Percentiles rank a stretch among this genome's conserved stretches.
These are phyloP conservation scores for Boletus sp. DNA, from an alignment of 768 basidiomycete genomes.

Conservation along the genomic window DNA sequence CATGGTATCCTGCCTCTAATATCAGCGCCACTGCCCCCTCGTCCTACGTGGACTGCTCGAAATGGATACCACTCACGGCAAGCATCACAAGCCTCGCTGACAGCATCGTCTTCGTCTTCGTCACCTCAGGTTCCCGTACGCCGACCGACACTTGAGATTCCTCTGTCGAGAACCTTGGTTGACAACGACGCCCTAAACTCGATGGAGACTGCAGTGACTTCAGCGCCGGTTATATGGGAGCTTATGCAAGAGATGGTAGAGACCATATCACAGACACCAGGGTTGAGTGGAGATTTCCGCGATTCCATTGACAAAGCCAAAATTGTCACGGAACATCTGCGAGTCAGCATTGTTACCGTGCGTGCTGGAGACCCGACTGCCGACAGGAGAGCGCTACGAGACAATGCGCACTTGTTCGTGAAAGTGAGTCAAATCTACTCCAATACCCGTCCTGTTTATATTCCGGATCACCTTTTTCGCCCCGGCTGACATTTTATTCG, in stretches of 20 bases:
- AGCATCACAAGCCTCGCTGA: conserved; percentile 41
- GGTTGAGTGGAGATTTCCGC: conserved; percentile 41
- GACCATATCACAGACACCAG: conserved; percentile 48
- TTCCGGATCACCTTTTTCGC: neutral
- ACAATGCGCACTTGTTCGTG: conserved; percentile 76
- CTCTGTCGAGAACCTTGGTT: conserved; percentile 59
- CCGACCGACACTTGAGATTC: conserved; percentile 44
- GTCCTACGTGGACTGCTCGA: conserved; percentile 6
- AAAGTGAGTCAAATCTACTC: conserved; percentile 50
- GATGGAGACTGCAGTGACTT: conserved; percentile 72
- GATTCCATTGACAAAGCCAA: conserved; percentile 61
- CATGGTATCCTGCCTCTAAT: conserved; percentile 4
- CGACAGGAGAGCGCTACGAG: conserved; percentile 62
- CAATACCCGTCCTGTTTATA: neutral
- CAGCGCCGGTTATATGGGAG: conserved; percentile 80
- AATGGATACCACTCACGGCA: conserved; percentile 39
- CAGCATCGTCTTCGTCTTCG: conserved; percentile 38
- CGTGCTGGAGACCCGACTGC: conserved; percentile 52
- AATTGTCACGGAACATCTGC: conserved; percentile 58
- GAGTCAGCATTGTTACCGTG: conserved; percentile 54
- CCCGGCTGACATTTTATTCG: conserved; percentile 8
- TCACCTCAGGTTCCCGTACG: conserved; percentile 24
- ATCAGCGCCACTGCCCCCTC: conserved; percentile 15
- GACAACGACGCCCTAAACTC: conserved; percentile 78
- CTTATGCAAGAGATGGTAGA: conserved; percentile 73